Evolutionary conservation across 2,329 filamentous ascomycete species (phyloP).

Genomic region (Zymoseptoria tritici): DNA sequence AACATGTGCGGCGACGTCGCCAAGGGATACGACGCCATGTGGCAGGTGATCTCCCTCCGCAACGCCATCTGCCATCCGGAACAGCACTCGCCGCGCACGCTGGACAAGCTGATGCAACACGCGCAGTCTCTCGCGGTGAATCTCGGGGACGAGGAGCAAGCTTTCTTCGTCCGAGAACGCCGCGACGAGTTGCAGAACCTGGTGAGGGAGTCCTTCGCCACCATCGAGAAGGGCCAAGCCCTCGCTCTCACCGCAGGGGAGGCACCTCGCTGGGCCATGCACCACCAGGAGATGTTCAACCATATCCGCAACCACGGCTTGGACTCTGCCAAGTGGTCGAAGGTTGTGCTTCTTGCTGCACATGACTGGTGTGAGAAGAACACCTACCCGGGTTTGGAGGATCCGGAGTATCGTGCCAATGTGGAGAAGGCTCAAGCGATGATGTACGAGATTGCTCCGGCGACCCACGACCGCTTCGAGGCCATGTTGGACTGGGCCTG

Average conservation of each 20-base stretch:
- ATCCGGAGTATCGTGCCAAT: background rate
- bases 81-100: background rate
- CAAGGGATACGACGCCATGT: background rate
- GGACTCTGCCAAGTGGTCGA: background rate
- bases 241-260: background rate
- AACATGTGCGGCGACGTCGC: background rate
- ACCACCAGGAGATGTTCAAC: background rate
- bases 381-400: background rate
- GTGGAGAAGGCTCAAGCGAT: background rate
- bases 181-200: slow-evolving; percentile 1
- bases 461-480: background rate
- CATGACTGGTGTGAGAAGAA: background rate
- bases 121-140: background rate
- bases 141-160: background rate
- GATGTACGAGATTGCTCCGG: background rate
- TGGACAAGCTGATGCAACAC: background rate
- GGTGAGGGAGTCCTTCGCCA: background rate
- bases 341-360: background rate
- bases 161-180: background rate
- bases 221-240: background rate
- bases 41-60: background rate
- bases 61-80: slow-evolving; percentile 2
- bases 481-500: background rate
- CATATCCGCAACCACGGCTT: background rate
- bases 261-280: background rate